Evolutionary conservation across 768 basidiomycete species (phyloP), one percentile per base, ranked within the genome.

Genomic region (Rhodotorula taiwanensis): DNA sequence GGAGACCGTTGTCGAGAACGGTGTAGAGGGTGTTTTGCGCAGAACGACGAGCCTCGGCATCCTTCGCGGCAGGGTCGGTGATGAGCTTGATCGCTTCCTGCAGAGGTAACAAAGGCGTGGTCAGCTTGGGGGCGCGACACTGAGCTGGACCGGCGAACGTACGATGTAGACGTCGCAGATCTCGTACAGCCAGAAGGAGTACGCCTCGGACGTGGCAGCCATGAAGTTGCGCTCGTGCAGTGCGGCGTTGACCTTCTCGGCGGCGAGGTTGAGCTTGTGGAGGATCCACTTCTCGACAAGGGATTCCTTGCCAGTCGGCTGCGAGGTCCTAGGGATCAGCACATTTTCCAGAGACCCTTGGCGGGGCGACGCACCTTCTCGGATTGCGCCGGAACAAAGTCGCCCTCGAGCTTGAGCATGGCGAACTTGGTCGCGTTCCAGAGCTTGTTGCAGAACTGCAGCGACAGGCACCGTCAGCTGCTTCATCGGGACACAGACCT

Each of bases 341-440:
- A 28, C n/a, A 28, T n/a, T 39, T 39, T 39, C 36, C n/a, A 44
- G 43, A 18, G 39, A 10, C 18, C 39, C 18, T 41, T 18, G 15
- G n/a, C 49, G 31, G 69, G 31, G 67, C 48, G 25, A 41, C 79
- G 50, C 62, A 88, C 92, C 81, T 86, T 83, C 18, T 84, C 78
- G 5, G 80, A 78, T 2, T 83, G 78, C 62, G 83, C 79, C 21
- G 94, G 91, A 34, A 86, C 83, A 71, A 95, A 98, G 45, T 80
- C 76, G 44, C 84, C 84, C 60, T 91, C 92, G 36, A 99, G 80
- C 78, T 94, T 94, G 76, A 97, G 83, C 87, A 98, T 91, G n/a
- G 93, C 94, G 72, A 99, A 98, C 77, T 93, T 93, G 52, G 92
- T 97, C 2, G 95, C 95, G 74, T 99, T 99, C 82, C 94, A 98